Evolutionary conservation across 78 protist species (phyloP), one percentile per base, ranked within the genome.

Genomic region (Dictyostelium firmibasis): DNA sequence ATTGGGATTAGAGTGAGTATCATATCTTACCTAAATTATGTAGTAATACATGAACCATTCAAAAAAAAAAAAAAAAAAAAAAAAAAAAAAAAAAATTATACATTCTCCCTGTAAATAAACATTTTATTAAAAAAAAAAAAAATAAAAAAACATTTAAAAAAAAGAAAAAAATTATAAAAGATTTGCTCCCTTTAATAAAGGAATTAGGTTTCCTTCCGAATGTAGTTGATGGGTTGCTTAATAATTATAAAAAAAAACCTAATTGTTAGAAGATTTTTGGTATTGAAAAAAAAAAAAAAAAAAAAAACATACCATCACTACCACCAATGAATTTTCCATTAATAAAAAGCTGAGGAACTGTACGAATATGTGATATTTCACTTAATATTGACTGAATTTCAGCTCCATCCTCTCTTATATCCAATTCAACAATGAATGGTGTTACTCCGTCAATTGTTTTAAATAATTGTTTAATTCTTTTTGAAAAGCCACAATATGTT

Each of bases 261-360:
- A n/a, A n/a, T n/a, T n/a, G n/a, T n/a, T n/a, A n/a, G n/a, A 20
- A 67, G 6, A 82, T 29, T n/a, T 6, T 50, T 50, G 7, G n/a
- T 50, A 14, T 8, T 2, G 10, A 50, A 4, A 38, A 57, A 57
- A 57, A 20, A 57, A 20, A 16, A 50, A 50, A 50, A 1, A 2
- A 57, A 57, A 0, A 57, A 20, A 20, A 75, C 41, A 1, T 86
- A 86, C 92, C 93, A 47, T 79, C 62, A 88, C 85, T 78, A 25
- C 93, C 93, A 79, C 93, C 93, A 53, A 79, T 64, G 16, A 88
- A 88, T 76, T 88, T 78, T 18, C 82, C 86, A 79, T 78, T 79
- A 10, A 88, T 64, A 53, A 88, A 88, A 16, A 88, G 81, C 64
- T 88, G 93, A 25, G 93, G 93, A 8, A 88, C 93, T 3, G 93